These are phyloP conservation scores for Thielaviopsis populi DNA, from an alignment of 2,329 filamentous ascomycete species.

Conservation along the genomic window DNA sequence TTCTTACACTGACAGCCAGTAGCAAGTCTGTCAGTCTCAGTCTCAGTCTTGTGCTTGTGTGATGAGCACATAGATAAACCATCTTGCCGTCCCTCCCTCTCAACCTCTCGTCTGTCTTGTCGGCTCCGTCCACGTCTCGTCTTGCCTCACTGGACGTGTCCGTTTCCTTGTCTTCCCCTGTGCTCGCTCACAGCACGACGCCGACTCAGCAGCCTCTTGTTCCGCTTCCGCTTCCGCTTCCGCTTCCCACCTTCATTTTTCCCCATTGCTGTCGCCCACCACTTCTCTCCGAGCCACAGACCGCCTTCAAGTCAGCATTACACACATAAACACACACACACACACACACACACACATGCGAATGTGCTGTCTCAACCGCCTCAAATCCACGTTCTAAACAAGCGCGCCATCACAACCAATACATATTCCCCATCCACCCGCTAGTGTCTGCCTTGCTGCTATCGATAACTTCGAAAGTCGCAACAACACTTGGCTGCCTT, in stretches of 20 bases:
- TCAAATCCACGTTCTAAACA: not conserved
- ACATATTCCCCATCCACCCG: not conserved
- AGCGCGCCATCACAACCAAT: not conserved
- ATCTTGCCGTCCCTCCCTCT: too few relatives aligned
- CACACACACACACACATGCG: not conserved
- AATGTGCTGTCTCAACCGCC: not conserved
- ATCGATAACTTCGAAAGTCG: slow-evolving; percentile 5
- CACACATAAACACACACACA: not conserved
- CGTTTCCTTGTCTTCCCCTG: too few relatives aligned
- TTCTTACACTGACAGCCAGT: not conserved
- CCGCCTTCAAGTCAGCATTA: not conserved
- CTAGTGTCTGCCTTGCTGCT: slow-evolving; percentile 1
- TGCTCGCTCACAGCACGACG: too few relatives aligned
- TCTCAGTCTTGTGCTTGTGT: not conserved
- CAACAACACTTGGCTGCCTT: slow-evolving; percentile 11
- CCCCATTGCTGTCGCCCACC: too few relatives aligned
- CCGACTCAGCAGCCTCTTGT: too few relatives aligned
- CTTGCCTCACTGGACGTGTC: too few relatives aligned
- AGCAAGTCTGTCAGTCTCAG: not conserved
- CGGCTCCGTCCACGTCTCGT: not conserved
- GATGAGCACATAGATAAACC: not conserved
- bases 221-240: too few relatives aligned
- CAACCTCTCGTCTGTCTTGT: not conserved
- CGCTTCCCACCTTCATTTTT: not conserved
- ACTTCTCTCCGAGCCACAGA: too few relatives aligned